phyloP scores from a whole-genome alignment of 768 basidiomycete genomes.

The Rhodotorula sphaerocarpa region DNA sequence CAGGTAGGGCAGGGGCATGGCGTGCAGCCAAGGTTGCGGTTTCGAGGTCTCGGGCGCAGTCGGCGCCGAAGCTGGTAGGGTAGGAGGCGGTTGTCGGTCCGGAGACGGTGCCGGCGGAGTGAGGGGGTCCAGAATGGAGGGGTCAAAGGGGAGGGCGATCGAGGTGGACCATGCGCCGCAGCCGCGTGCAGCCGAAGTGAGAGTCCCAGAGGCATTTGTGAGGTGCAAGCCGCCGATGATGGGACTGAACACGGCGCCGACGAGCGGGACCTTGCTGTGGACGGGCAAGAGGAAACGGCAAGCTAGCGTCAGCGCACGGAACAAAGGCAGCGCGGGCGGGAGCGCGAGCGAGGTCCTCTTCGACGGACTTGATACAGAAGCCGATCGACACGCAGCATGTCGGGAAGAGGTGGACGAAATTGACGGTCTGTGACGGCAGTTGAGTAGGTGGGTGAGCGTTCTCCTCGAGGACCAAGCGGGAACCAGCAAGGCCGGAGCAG shows the following conservation, averaged over 20 bases:
- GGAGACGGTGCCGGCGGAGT: not conserved
- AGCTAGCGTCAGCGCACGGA: too few relatives aligned
- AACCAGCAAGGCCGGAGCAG: not conserved
- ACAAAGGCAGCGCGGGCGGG: too few relatives aligned
- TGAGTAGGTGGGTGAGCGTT: not conserved
- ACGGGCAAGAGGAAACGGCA: not conserved
- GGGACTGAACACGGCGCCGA: conserved; percentile 37
- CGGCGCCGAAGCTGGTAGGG: not conserved
- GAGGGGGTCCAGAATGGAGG: conserved; percentile 5
- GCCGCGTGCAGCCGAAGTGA: conserved; percentile 33
- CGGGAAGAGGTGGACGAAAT: conserved; percentile 39
- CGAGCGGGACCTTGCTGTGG: conserved; percentile 33
- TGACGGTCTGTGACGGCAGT: conserved; percentile 30
- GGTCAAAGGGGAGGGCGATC: conserved; percentile 29
- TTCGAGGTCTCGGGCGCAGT: not conserved
- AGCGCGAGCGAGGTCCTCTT: not conserved
- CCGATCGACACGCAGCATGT: conserved; percentile 35
- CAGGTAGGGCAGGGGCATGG: conserved; percentile 35
- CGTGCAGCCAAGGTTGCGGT: conserved; percentile 23
- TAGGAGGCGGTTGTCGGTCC: not conserved
- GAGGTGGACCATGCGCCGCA: conserved; percentile 36
- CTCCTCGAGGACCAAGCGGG: too few relatives aligned
- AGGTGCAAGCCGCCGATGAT: conserved; percentile 34
- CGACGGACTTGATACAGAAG: conserved; percentile 36
- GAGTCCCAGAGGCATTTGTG: conserved; percentile 30